Conservation (phyloP, 164 flowering plant species). For the Berberis vulgaris region DNA sequence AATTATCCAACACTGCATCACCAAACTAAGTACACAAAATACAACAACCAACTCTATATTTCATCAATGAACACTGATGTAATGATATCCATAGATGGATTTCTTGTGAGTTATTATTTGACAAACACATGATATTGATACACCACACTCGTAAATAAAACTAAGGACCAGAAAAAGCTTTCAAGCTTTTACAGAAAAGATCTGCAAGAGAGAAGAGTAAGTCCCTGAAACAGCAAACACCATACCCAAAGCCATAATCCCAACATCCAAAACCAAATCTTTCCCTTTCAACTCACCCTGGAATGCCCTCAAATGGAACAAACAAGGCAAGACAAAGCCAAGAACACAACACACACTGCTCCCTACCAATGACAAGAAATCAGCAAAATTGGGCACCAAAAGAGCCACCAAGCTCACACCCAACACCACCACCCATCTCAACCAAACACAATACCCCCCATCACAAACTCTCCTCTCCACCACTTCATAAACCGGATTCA, state of each 20-base stretch:
- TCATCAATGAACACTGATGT: no score
- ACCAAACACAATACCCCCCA: slow-evolving; percentile 51
- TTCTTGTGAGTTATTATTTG: no score
- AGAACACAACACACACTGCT: slow-evolving; percentile 57
- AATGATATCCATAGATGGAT: no score
- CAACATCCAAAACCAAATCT: slow-evolving; percentile 6
- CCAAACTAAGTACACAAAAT: no score
- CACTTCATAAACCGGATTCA: slow-evolving; percentile 91
- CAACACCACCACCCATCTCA: slow-evolving; percentile 66
- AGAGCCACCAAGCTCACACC: slow-evolving; percentile 59
- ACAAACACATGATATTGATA: no score
- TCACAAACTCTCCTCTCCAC: slow-evolving; percentile 55
- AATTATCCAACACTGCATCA: no score
- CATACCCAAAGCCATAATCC: slow-evolving; percentile 39
- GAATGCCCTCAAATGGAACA: slow-evolving; percentile 63
- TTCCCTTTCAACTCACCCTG: slow-evolving; percentile 41
- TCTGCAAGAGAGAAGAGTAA: slow-evolving; percentile 39
- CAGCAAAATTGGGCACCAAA: slow-evolving; percentile 77
- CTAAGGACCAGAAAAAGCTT: not conserved
- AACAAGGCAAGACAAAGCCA: slow-evolving; percentile 74
- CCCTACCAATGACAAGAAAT: slow-evolving; percentile 82
- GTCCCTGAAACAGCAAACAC: slow-evolving; percentile 55
- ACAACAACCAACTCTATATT: no score
- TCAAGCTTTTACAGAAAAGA: slow-evolving; percentile 18
- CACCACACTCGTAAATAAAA: no score